Conservation (phyloP, 371 early-diverging fungal genomes). For the Mortierella sp. region DNA sequence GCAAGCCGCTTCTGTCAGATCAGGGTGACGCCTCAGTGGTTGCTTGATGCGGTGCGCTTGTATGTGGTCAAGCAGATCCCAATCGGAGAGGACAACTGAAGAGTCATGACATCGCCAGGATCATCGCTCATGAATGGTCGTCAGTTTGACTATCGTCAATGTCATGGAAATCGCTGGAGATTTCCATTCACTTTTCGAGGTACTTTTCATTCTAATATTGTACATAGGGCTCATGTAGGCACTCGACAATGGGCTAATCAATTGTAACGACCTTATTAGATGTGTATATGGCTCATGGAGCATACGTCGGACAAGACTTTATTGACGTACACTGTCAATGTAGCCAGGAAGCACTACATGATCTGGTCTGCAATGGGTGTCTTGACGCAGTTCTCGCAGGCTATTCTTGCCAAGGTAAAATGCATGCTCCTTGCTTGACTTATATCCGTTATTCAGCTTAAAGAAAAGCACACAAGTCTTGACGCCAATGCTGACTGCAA, state of each 20-base stretch:
- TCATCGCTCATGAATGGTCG: constrained; percentile 81
- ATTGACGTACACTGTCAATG: constrained; percentile 66
- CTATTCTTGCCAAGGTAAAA: constrained; percentile 48
- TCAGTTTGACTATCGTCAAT: constrained; percentile 73
- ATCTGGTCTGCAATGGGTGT: constrained; percentile 72
- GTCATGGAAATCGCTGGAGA: constrained; percentile 72
- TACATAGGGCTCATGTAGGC: too few relatives aligned
- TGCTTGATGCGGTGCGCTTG: constrained; percentile 70
- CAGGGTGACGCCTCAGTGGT: constrained; percentile 69
- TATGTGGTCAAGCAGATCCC: constrained; percentile 81
- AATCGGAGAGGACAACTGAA: constrained; percentile 88
- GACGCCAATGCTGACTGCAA: neutral
- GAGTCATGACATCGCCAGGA: constrained; percentile 84
- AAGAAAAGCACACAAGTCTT: too few relatives aligned
- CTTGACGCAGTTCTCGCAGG: constrained; percentile 52
- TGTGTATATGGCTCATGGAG: constrained; percentile 74
- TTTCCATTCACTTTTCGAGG: constrained; percentile 66
- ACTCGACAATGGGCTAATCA: neutral
- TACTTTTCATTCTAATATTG: too few relatives aligned
- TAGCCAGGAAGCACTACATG: constrained; percentile 67
- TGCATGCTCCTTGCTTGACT: neutral
- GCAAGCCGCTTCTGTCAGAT: constrained; percentile 66
- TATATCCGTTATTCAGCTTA: neutral
- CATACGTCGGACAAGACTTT: constrained; percentile 70
- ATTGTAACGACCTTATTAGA: constrained; percentile 45